Conservation (phyloP, 371 early-diverging fungal genomes). For the Mortierella sp. region DNA sequence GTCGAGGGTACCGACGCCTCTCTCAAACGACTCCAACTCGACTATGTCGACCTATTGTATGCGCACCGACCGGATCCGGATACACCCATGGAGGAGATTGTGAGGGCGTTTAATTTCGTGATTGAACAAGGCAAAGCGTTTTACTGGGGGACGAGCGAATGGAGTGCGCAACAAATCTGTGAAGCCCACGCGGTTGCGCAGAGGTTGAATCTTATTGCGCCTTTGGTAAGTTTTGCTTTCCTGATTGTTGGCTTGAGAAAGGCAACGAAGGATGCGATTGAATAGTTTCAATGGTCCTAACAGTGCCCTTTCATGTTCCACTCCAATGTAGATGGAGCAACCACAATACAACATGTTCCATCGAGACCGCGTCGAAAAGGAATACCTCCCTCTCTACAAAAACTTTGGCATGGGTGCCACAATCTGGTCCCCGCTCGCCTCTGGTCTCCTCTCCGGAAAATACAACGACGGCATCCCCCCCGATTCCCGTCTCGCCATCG, state of each 20-base stretch:
- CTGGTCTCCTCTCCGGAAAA: constrained; percentile 82
- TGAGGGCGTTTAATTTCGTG: constrained; percentile 86
- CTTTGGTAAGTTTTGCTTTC: constrained; percentile 58
- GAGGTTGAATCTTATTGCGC: constrained; percentile 72
- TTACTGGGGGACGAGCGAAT: constrained; percentile 90
- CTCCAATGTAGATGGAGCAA: constrained; percentile 66
- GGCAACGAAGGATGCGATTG: background rate
- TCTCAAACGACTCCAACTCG: constrained; percentile 77
- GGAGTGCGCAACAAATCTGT: constrained; percentile 81
- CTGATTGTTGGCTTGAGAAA: background rate
- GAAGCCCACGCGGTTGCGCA: constrained; percentile 83
- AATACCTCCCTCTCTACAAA: constrained; percentile 79
- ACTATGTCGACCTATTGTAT: constrained; percentile 84
- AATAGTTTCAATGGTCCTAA: background rate
- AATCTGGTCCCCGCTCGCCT: constrained; percentile 85
- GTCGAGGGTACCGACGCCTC: constrained; percentile 84
- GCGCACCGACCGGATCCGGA: constrained; percentile 83
- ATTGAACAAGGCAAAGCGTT: constrained; percentile 86
- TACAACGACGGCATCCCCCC: constrained; percentile 80
- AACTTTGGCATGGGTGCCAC: constrained; percentile 79
- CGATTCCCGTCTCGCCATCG: constrained; percentile 76
- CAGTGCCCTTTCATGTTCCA: background rate
- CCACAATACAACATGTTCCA: constrained; percentile 90
- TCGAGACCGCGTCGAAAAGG: constrained; percentile 81
- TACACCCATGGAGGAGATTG: constrained; percentile 85